phyloP scores from a whole-genome alignment of 2,329 filamentous ascomycete genomes.

The Cylindrodendrum hubeiense region DNA sequence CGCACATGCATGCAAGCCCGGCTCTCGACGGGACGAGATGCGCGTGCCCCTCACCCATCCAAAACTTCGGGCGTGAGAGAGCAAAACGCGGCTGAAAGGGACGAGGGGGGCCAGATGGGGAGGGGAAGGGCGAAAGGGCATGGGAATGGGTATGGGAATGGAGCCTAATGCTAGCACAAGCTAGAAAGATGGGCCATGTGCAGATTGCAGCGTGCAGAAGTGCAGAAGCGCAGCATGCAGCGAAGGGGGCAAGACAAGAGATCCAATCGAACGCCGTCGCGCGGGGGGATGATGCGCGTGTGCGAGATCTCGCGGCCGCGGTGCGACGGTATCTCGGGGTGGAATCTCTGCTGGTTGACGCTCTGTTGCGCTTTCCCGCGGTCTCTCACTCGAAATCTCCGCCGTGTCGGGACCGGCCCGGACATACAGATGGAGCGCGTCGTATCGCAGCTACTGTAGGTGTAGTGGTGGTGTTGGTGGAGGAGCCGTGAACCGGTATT shows the following conservation, averaged over 20 bases:
- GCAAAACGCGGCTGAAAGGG: slow-evolving; percentile 19
- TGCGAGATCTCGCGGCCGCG: slow-evolving; percentile 27
- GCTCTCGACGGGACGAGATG: slow-evolving; percentile 21
- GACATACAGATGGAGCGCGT: slow-evolving; percentile 36
- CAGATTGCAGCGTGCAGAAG: slow-evolving; percentile 24
- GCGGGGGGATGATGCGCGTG: slow-evolving; percentile 12
- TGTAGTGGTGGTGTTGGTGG: slow-evolving; percentile 1
- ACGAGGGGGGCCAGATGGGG: neutral
- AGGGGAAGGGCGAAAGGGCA: slow-evolving; percentile 4
- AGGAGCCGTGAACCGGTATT: slow-evolving; percentile 15
- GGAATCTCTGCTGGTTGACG: slow-evolving; percentile 10
- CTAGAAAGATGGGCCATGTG: slow-evolving; percentile 21
- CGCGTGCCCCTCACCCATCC: slow-evolving; percentile 9
- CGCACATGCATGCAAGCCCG: slow-evolving; percentile 21
- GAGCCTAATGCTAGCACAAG: slow-evolving; percentile 1
- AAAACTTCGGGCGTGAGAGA: slow-evolving; percentile 17
- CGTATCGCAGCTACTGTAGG: slow-evolving; percentile 15
- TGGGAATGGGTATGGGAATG: slow-evolving; percentile 10
- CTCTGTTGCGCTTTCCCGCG: slow-evolving; percentile 7
- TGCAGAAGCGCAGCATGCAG: slow-evolving; percentile 12
- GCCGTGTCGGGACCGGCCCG: slow-evolving; percentile 41
- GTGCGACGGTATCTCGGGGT: slow-evolving; percentile 16
- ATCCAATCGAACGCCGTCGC: slow-evolving; percentile 38
- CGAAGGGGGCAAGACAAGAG: slow-evolving; percentile 24
- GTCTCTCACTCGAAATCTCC: slow-evolving; percentile 23